Evolutionary conservation across 495 filamentous ascomycete genomes (phyloP).

Genomic region (Entonaema liquescens): DNA sequence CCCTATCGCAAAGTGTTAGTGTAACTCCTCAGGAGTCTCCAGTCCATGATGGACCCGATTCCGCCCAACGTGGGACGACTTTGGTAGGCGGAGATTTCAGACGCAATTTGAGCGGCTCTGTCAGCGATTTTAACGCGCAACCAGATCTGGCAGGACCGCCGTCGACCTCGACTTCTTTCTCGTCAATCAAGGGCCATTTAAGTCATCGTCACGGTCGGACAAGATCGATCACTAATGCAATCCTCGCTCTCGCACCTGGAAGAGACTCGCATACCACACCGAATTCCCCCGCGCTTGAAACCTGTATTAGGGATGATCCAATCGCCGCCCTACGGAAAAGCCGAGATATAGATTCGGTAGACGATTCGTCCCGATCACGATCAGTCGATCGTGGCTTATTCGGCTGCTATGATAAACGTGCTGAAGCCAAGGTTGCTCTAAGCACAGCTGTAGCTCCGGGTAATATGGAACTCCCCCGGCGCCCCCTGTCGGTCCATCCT

Average conservation of each 20-base stretch:
- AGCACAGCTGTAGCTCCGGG: slow-evolving; percentile 71
- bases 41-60: slow-evolving; percentile 46
- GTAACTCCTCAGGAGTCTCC: slow-evolving; percentile 71
- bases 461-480: slow-evolving; percentile 61
- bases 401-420: slow-evolving; percentile 66
- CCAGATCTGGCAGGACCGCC: slow-evolving; percentile 60
- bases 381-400: slow-evolving; percentile 66
- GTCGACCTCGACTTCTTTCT: slow-evolving; percentile 60
- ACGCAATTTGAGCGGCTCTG: slow-evolving; percentile 49
- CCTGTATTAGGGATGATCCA: slow-evolving; percentile 50
- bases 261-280: slow-evolving; percentile 53
- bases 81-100: slow-evolving; percentile 50
- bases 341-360: slow-evolving; percentile 57
- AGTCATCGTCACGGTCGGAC: slow-evolving; percentile 50
- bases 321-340: slow-evolving; percentile 52
- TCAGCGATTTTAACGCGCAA: slow-evolving; percentile 51
- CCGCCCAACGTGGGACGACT: slow-evolving; percentile 55
- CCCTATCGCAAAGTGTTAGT: slow-evolving; percentile 81
- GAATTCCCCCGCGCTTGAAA: slow-evolving; percentile 59
- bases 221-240: slow-evolving; percentile 65
- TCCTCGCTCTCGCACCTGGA: slow-evolving; percentile 50
- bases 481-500: slow-evolving; percentile 49
- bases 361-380: slow-evolving; percentile 57
- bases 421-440: slow-evolving; percentile 69
- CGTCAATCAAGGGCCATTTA: slow-evolving; percentile 35